A percentile compares a stretch with the other conserved stretches of the same genome.
Evolutionary conservation across 2,329 filamentous ascomycete genomes (phyloP).

Genomic region (Aspergillus sp.): DNA sequence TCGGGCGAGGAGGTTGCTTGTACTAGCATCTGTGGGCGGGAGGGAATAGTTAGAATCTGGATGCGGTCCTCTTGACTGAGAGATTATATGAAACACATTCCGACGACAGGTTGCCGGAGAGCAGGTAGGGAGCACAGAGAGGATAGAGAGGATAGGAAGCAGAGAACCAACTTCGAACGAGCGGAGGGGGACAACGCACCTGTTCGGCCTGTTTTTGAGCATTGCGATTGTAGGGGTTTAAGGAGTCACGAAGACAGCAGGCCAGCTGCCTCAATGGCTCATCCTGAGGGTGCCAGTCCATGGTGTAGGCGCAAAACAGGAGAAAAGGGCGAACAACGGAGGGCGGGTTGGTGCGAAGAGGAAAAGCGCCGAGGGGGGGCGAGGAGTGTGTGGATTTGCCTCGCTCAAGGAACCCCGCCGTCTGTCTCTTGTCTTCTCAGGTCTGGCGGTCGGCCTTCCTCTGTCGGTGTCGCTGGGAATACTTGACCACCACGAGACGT

Average conservation of each 20-base stretch:
- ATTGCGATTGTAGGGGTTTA: slow-evolving; percentile 76
- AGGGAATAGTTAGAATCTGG: background rate
- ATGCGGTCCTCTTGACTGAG: too few relatives aligned
- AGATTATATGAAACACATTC: background rate
- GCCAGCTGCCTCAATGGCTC: slow-evolving; percentile 88
- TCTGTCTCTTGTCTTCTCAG: background rate
- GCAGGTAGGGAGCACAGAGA: slow-evolving; percentile 3
- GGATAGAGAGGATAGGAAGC: background rate
- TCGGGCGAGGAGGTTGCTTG: slow-evolving; percentile 87
- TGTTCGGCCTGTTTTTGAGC: slow-evolving; percentile 87
- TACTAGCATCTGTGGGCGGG: slow-evolving; percentile 72
- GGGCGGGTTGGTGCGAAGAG: slow-evolving; percentile 6
- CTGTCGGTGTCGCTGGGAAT: too few relatives aligned
- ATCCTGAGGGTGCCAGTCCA: slow-evolving; percentile 90
- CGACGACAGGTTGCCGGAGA: background rate
- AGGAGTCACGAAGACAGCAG: slow-evolving; percentile 84
- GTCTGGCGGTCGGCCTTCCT: too few relatives aligned
- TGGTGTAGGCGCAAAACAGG: slow-evolving; percentile 38
- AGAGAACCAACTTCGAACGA: background rate
- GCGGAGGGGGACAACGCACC: slow-evolving; percentile 56
- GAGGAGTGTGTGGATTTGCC: slow-evolving; percentile 15
- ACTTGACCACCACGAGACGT: too few relatives aligned
- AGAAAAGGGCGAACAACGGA: slow-evolving; percentile 3
- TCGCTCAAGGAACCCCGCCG: slow-evolving; percentile 24
- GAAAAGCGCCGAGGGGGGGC: slow-evolving; percentile 9